Evolutionary conservation across 257 asterid genomes (phyloP).

Genomic region (Rhazya stricta): DNA sequence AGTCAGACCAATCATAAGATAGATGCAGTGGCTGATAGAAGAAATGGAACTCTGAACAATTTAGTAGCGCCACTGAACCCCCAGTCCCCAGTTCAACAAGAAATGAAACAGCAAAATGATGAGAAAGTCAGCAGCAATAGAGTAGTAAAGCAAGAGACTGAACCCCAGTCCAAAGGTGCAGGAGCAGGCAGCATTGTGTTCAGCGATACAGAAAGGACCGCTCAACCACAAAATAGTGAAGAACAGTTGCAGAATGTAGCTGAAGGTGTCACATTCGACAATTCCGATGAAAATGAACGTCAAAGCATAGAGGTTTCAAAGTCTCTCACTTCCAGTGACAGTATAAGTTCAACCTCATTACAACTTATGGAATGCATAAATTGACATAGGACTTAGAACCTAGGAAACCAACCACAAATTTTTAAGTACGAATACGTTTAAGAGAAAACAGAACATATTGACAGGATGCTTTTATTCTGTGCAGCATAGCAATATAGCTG

Average conservation of each 20-base stretch:
- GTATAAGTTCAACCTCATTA: conserved; percentile 30
- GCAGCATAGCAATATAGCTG: conserved; percentile 34
- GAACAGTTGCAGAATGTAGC: conserved; percentile 16
- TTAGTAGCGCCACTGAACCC: conserved; percentile 24
- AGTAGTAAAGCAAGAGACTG: conserved; percentile 27
- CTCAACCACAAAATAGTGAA: conserved; percentile 2
- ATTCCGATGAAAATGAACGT: conserved; percentile 31
- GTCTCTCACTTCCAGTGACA: conserved; percentile 24
- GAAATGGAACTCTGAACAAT: conserved; percentile 24
- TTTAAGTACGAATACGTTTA: not conserved
- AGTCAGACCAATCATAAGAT: conserved; percentile 38
- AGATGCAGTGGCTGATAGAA: conserved; percentile 32
- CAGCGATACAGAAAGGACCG: conserved; percentile 18
- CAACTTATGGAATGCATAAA: not conserved
- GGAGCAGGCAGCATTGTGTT: conserved; percentile 16
- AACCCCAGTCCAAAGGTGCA: conserved; percentile 17
- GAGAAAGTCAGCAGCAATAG: conserved; percentile 23
- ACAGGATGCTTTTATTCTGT: conserved; percentile 19
- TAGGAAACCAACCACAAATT: not conserved
- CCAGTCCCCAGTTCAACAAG: conserved; percentile 36
- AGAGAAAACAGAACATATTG: not conserved
- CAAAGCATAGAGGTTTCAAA: conserved; percentile 22
- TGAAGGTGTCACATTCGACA: conserved; percentile 12
- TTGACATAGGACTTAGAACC: not conserved
- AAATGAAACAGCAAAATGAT: conserved; percentile 38